These are phyloP conservation scores for Boletus fagicola DNA, from an alignment of 768 basidiomycete genomes.

Conservation along the genomic window DNA sequence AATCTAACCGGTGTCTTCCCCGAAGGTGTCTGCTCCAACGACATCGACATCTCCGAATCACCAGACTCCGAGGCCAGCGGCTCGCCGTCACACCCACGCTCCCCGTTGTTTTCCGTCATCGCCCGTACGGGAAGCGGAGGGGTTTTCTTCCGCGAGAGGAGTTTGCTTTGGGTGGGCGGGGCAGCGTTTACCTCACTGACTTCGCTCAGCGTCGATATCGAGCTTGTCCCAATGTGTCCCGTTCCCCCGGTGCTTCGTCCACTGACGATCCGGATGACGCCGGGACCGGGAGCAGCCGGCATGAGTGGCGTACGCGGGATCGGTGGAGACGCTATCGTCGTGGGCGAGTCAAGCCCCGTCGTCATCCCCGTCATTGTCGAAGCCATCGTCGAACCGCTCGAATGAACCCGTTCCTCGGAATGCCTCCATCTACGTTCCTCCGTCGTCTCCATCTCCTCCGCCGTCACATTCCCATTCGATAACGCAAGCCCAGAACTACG, in stretches of 20 bases:
- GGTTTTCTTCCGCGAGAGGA: slow-evolving; percentile 39
- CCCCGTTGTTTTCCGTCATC: neutral
- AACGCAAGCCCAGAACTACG: slow-evolving; percentile 25
- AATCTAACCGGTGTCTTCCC: slow-evolving; percentile 40
- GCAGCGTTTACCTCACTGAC: slow-evolving; percentile 12
- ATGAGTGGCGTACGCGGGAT: slow-evolving; percentile 41
- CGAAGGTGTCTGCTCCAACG: slow-evolving; percentile 30
- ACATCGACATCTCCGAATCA: slow-evolving; percentile 40
- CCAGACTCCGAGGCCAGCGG: slow-evolving; percentile 27
- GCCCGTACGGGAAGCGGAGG: slow-evolving; percentile 25
- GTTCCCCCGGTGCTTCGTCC: slow-evolving; percentile 16
- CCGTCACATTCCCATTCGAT: slow-evolving; percentile 17
- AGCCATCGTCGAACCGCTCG: neutral
- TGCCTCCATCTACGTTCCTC: slow-evolving; percentile 33
- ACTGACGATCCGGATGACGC: slow-evolving; percentile 29
- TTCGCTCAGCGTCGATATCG: slow-evolving; percentile 32
- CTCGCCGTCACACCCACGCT: neutral
- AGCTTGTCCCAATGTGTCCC: slow-evolving; percentile 28
- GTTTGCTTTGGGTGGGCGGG: slow-evolving; percentile 30
- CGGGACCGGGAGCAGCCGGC: slow-evolving; percentile 7
- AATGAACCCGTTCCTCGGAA: slow-evolving; percentile 17
- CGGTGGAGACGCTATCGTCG: slow-evolving; percentile 37
- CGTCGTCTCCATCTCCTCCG: slow-evolving; percentile 25
- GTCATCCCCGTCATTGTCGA: neutral
- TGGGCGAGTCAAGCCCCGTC: slow-evolving; percentile 38